Evolutionary conservation across 1,139 yeast genomes (phyloP).

Genomic region (Geotrichum candidum): DNA sequence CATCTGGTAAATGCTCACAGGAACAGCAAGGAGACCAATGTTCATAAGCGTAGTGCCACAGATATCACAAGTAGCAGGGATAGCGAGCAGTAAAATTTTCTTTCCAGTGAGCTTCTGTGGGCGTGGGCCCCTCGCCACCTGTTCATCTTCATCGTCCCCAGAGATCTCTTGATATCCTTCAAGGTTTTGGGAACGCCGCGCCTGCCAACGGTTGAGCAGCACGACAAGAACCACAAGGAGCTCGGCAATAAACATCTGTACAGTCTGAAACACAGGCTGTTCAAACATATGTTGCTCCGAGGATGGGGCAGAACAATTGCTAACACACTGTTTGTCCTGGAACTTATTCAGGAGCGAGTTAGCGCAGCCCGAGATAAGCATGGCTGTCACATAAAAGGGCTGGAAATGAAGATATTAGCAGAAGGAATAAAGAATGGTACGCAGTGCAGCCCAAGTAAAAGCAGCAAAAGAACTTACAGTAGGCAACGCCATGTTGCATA

Average conservation of each 20-base stretch:
- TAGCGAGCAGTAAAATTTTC: conserved; percentile 35
- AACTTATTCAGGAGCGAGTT: conserved; percentile 71
- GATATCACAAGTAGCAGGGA: conserved; percentile 70
- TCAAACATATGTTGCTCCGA: conserved; percentile 48
- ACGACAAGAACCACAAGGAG: conserved; percentile 45
- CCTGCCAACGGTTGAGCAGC: conserved; percentile 1
- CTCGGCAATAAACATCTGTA: conserved; percentile 81
- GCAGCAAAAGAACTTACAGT: background rate
- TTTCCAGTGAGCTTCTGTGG: background rate
- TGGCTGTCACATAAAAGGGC: conserved; percentile 20
- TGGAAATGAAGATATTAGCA: background rate
- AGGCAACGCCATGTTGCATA: conserved; percentile 1
- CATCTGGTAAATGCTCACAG: conserved; percentile 85
- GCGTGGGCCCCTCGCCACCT: background rate
- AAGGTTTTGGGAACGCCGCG: background rate
- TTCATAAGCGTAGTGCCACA: conserved; percentile 71
- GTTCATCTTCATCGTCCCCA: conserved; percentile 23
- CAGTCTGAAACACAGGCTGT: conserved; percentile 74
- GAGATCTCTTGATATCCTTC: conserved; percentile 1
- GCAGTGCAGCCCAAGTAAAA: background rate
- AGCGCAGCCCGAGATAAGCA: conserved; percentile 60
- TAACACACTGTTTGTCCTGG: conserved; percentile 73
- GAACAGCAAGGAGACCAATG: conserved; percentile 66
- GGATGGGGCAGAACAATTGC: conserved; percentile 45
- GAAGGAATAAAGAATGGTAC: background rate